These are phyloP conservation scores for Arachnomyces sp. DNA, from an alignment of 2,329 filamentous ascomycete species.

Conservation along the genomic window DNA sequence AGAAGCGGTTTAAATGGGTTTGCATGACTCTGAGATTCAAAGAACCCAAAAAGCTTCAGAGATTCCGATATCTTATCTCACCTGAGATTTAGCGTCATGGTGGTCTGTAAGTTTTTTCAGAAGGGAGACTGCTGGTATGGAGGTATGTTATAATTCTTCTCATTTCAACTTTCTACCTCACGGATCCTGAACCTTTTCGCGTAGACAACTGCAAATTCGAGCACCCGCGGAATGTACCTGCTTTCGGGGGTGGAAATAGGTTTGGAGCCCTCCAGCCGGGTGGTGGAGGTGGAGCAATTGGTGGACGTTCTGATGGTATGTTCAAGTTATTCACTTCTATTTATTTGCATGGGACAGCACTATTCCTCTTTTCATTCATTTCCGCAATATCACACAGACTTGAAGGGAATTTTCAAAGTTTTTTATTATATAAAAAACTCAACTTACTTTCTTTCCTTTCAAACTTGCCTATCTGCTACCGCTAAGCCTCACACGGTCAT, in stretches of 20 bases:
- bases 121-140: conserved; percentile 60
- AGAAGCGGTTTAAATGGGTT: too few species aligned
- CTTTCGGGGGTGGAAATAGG: conserved; percentile 45
- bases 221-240: conserved; percentile 43
- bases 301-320: conserved; percentile 36
- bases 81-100: conserved; percentile 23
- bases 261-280: conserved; percentile 46
- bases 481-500: too few species aligned
- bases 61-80: neutral
- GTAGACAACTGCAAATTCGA: conserved; percentile 54
- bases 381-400: too few species aligned
- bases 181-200: conserved; percentile 5
- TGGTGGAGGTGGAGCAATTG: conserved; percentile 18
- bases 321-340: conserved; percentile 5
- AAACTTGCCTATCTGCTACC: neutral
- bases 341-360: conserved; percentile 1
- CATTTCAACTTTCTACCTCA: conserved; percentile 1
- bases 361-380: conserved; percentile 1
- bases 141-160: conserved; percentile 38
- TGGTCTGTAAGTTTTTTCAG: conserved; percentile 57
- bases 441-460: conserved; percentile 1
- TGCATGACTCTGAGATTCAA: too few species aligned
- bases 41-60: too few species aligned
- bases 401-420: too few species aligned
- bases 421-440: too few species aligned